Percentiles rank a stretch among this genome's conserved stretches.
Conservation (phyloP, 2,329 filamentous ascomycete species). For the Coniella lustricola region DNA sequence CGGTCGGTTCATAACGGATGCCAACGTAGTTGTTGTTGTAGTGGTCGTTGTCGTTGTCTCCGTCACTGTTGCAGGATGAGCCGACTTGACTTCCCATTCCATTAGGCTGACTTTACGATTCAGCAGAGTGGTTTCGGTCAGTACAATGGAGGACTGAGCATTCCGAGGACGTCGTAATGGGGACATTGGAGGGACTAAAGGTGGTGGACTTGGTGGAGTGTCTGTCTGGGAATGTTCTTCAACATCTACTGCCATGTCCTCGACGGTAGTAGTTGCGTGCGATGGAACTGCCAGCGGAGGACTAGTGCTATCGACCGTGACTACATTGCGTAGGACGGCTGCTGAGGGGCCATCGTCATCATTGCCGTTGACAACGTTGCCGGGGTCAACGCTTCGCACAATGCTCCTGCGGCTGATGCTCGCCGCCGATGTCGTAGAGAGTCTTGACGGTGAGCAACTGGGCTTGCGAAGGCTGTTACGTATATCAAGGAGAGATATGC, state of each 20-base stretch:
- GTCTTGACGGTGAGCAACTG: neutral
- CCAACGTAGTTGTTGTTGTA: neutral
- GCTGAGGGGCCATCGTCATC: no score
- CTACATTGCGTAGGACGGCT: no score
- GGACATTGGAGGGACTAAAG: neutral
- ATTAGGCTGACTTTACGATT: no score
- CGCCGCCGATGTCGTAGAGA: neutral
- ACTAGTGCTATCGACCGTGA: no score
- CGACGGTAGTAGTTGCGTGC: no score
- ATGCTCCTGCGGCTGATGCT: neutral
- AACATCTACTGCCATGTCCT: no score
- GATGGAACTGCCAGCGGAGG: no score
- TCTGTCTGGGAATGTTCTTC: no score
- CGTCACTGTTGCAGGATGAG: neutral
- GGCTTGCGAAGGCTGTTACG: neutral
- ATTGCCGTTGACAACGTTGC: no score
- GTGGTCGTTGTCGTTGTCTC: neutral
- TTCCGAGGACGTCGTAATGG: neutral
- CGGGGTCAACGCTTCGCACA: neutral
- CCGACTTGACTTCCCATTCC: neutral
- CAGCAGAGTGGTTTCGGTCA: neutral
- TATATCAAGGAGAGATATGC: neutral
- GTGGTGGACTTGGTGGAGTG: no score
- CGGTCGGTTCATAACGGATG: neutral
- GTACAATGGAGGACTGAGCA: neutral